Evolutionary conservation across 768 basidiomycete species (phyloP), one percentile per base, ranked within the genome.

Genomic region (Phaffia tasmanica): DNA sequence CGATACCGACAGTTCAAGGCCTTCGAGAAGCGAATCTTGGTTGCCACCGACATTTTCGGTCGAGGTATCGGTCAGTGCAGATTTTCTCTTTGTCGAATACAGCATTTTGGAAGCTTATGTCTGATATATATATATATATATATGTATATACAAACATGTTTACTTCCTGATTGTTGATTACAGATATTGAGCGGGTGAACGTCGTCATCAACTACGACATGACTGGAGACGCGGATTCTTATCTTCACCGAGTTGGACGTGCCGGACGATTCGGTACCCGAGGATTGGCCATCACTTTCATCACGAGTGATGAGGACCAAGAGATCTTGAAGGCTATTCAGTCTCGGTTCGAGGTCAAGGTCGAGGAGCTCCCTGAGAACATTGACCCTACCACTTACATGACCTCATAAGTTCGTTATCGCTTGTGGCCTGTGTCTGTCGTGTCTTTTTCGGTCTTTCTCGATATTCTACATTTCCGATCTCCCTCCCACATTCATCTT

Each of bases 201-300:
- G 97, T 98, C 67, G 95, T 99, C 60, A 84, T 99, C 80, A 99
- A 99, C 78, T 99, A 99, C 75, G 95, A 99, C 74, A 91, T 88
- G 70, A 92, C 95, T 50, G 84, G 87, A 49, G 95, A 99, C 73
- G 94, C 95, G 25, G 95, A 99, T 79, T 93, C 89, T 70, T 99
- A 99, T 76, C 83, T 99, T 55, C 95, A 99, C 77, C 88, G 95
- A 78, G 95, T 99, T 68, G 95, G 88, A 71, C 94, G 95, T 80
- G 95, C 95, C 71, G 95, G 95, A 71, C 90, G 95, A 70, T 99
- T 99, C 78, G 95, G 95, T 71, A 99, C 95, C 46, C 98, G 98
- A 78, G 95, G 95, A 82, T 86, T 99, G 54, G 93, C 94, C 21
- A 89, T 98, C 76, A 97, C 93, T 0, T 99, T 94, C 74, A 89